A percentile compares a stretch with the other conserved stretches of the same genome.
Evolutionary conservation across 192 early-diverging fungal genomes (phyloP).

Genomic region (Coemansia sp.): DNA sequence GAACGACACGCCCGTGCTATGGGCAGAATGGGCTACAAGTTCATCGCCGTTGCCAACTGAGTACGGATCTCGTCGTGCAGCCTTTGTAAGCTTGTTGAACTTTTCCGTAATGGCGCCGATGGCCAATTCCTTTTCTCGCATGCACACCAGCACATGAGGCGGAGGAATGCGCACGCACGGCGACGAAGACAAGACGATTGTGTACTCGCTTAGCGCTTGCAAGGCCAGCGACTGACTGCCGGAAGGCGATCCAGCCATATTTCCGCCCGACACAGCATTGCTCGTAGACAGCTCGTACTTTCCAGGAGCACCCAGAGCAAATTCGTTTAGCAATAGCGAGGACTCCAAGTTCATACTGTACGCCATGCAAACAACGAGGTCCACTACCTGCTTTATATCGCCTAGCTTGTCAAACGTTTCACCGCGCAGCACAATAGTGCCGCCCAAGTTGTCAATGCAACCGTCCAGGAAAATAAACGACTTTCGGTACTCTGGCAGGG

Average conservation of each 20-base stretch:
- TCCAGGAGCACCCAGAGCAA: conserved; percentile 60
- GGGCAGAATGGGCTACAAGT: neutral
- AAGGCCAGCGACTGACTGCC: conserved; percentile 34
- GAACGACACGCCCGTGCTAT: conserved; percentile 43
- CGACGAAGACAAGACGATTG: conserved; percentile 83
- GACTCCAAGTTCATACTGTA: conserved; percentile 90
- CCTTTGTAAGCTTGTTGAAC: conserved; percentile 35
- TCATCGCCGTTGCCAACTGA: neutral
- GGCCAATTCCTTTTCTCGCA: conserved; percentile 64
- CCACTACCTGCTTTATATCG: conserved; percentile 80
- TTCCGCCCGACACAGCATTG: neutral
- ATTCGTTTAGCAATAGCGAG: conserved; percentile 77
- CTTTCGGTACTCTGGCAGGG: conserved; percentile 80
- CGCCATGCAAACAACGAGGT: conserved; percentile 82
- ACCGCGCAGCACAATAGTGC: conserved; percentile 90
- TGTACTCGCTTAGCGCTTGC: conserved; percentile 64
- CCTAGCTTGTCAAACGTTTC: conserved; percentile 65
- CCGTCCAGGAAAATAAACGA: conserved; percentile 90
- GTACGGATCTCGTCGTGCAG: conserved; percentile 12
- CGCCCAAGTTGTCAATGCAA: conserved; percentile 75
- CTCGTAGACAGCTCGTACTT: conserved; percentile 21
- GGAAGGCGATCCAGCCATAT: neutral
- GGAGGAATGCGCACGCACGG: conserved; percentile 84
- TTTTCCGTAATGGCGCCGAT: conserved; percentile 33
- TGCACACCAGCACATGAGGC: conserved; percentile 75